Evolutionary conservation across 345 rosid genomes (phyloP).

Genomic region (Eucalyptus globulus): DNA sequence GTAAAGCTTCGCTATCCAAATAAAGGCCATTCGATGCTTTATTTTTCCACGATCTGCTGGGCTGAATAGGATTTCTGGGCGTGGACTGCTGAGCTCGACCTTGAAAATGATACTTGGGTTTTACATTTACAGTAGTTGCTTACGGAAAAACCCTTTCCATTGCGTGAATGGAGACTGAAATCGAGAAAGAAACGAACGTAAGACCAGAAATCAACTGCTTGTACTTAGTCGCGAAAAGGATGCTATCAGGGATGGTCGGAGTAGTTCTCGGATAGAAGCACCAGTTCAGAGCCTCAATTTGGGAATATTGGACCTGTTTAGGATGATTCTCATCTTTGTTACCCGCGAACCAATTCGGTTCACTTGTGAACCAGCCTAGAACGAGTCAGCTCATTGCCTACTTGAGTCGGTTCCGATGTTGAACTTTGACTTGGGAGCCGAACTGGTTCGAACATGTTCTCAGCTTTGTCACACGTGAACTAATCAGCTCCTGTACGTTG

Average conservation of each 20-base stretch:
- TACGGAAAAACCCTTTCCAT: not conserved
- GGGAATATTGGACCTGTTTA: not conserved
- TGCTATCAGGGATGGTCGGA: not conserved
- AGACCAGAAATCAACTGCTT: not conserved
- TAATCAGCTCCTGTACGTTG: not conserved
- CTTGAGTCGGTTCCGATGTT: not conserved
- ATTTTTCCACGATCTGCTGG: not conserved
- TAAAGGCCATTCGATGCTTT: not conserved
- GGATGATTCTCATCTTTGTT: not conserved
- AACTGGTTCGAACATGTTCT: not conserved
- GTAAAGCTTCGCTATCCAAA: not conserved
- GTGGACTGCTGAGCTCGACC: not conserved
- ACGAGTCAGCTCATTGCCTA: not conserved
- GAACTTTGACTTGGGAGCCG: not conserved
- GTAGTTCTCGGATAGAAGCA: not conserved
- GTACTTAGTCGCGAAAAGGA: not conserved
- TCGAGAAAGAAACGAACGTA: not conserved
- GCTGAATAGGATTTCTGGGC: not conserved
- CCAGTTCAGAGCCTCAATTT: not conserved
- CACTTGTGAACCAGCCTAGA: not conserved
- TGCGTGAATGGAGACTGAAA: not conserved
- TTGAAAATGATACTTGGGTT: not conserved
- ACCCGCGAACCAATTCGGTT: not conserved
- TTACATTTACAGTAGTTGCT: not conserved
- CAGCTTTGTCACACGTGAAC: not conserved